These are phyloP conservation scores for Casuarina glauca DNA, from an alignment of 306 rosid species.

Conservation along the genomic window DNA sequence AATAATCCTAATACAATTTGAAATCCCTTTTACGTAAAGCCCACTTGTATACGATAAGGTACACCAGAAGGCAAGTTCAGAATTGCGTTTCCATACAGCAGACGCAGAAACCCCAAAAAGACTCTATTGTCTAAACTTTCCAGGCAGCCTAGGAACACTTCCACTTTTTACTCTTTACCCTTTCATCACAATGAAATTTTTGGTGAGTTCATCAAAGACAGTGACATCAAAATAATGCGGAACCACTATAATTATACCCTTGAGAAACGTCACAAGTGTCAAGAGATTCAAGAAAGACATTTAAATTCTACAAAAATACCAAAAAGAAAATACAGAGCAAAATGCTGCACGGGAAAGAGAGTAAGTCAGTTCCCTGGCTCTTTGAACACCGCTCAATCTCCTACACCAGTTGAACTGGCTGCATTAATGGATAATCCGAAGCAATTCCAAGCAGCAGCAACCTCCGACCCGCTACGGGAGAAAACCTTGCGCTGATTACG, in stretches of 20 bases:
- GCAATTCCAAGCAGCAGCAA: constrained; percentile 28
- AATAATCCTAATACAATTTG: too few relatives aligned
- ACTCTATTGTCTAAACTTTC: not conserved
- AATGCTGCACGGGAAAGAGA: constrained; percentile 6
- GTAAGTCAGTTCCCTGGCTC: constrained; percentile 26
- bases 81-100: not conserved
- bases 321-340: constrained; percentile 4
- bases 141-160: not conserved
- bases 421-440: constrained; percentile 9
- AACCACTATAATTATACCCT: not conserved
- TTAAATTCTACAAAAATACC: not conserved
- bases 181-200: too few relatives aligned
- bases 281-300: not conserved
- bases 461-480: constrained; percentile 27
- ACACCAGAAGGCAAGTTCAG: not conserved
- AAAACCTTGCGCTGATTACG: constrained; percentile 19
- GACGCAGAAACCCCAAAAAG: not conserved
- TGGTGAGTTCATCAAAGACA: not conserved
- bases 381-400: constrained; percentile 36
- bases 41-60: not conserved
- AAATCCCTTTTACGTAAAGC: too few relatives aligned
- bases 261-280: not conserved
- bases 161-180: not conserved
- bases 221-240: not conserved
- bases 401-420: constrained; percentile 26